These are phyloP conservation scores for Breviolum minutum DNA, from an alignment of 73 alveolate genomes.

Conservation along the genomic window DNA sequence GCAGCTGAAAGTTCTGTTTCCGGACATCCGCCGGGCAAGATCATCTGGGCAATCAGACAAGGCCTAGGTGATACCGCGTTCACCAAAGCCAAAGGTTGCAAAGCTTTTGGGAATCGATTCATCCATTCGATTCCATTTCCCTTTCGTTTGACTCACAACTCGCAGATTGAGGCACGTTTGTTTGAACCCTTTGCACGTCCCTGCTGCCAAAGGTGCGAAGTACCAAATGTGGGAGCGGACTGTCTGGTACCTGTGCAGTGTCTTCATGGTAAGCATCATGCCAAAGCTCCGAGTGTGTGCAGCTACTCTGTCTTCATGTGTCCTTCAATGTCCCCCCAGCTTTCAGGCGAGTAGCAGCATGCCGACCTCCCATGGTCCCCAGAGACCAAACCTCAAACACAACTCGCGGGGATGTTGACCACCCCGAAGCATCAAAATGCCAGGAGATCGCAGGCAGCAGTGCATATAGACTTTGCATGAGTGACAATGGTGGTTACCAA, in stretches of 20 bases:
- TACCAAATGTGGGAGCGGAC: slow-evolving; percentile 91
- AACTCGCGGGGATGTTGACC: not conserved
- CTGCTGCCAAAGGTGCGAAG: slow-evolving; percentile 47
- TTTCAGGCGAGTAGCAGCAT: slow-evolving; percentile 52
- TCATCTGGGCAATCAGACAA: slow-evolving; percentile 85
- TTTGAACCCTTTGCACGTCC: too few species aligned
- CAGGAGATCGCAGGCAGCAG: too few species aligned
- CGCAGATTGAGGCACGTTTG: too few species aligned
- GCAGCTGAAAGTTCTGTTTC: slow-evolving; percentile 47
- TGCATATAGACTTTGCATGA: too few species aligned
- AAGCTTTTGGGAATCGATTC: too few species aligned
- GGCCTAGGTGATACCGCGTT: not conserved
- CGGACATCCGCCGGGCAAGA: slow-evolving; percentile 39
- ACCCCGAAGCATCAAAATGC: not conserved
- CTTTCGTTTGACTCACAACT: too few species aligned
- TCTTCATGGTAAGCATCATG: not conserved
- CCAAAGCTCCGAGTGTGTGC: not conserved
- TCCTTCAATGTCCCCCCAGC: not conserved
- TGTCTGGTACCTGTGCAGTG: slow-evolving; percentile 52
- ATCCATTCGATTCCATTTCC: too few species aligned
- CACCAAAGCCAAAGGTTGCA: too few species aligned
- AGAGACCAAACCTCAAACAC: slow-evolving; percentile 30
- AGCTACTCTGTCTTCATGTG: not conserved
- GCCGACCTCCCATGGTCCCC: slow-evolving; percentile 95
- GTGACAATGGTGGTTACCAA: too few species aligned